Evolutionary conservation across 495 filamentous ascomycete genomes (phyloP).

Genomic region (Xylaria cubensis): DNA sequence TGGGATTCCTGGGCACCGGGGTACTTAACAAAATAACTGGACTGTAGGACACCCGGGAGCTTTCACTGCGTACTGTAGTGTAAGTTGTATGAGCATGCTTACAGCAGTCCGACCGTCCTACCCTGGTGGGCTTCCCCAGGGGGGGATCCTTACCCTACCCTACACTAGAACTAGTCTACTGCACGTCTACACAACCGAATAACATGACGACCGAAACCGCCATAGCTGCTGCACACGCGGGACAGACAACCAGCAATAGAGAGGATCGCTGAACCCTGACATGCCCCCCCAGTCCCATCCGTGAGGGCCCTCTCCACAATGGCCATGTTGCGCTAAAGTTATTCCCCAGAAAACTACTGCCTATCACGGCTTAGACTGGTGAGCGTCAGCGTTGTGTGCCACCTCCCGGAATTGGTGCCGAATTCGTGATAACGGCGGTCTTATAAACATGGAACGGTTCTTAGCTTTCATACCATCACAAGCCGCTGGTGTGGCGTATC

Average conservation of each 20-base stretch:
- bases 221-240: slow-evolving; percentile 43
- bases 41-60: slow-evolving; percentile 5
- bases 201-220: slow-evolving; percentile 21
- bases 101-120: slow-evolving; percentile 11
- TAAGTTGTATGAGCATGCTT: slow-evolving; percentile 17
- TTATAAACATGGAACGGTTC: neutral
- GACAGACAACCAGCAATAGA: slow-evolving; percentile 29
- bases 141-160: slow-evolving; percentile 19
- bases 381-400: slow-evolving; percentile 2
- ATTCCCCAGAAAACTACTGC: slow-evolving; percentile 42
- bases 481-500: slow-evolving; percentile 1
- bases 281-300: slow-evolving; percentile 15
- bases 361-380: slow-evolving; percentile 35
- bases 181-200: slow-evolving; percentile 19
- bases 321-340: slow-evolving; percentile 23
- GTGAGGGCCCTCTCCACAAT: slow-evolving; percentile 24
- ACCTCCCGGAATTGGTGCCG: slow-evolving; percentile 20
- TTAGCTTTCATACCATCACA: slow-evolving; percentile 14
- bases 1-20: slow-evolving; percentile 31
- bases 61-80: neutral
- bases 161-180: neutral
- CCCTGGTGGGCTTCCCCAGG: slow-evolving; percentile 20
- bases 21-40: neutral
- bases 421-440: slow-evolving; percentile 10
- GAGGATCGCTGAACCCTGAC: slow-evolving; percentile 26